Percentiles rank a stretch among this genome's conserved stretches.
phyloP scores from a whole-genome alignment of 1,284 basidiomycete species.

The Leucoagaricus sp. region DNA sequence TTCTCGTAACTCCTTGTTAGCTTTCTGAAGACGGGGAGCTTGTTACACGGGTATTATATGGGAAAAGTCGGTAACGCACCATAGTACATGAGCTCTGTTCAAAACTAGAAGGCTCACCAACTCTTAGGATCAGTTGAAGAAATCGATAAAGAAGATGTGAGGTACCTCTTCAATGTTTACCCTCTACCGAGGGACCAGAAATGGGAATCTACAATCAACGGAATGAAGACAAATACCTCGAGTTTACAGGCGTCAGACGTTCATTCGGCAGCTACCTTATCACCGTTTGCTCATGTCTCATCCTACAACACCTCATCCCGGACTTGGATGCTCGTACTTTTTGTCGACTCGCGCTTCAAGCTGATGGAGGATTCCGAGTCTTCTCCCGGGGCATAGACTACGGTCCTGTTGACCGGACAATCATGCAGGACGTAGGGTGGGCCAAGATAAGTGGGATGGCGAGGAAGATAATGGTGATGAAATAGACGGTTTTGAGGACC shows the following conservation, averaged over 20 bases:
- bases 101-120: not conserved
- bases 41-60: not conserved
- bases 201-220: not conserved
- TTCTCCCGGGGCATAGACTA: not conserved
- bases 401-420: not conserved
- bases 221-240: not conserved
- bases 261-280: not conserved
- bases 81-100: no score
- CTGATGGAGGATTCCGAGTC: not conserved
- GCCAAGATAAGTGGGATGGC: not conserved
- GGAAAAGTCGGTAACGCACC: not conserved
- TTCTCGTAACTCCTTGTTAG: not conserved
- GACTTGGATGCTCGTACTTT: conserved; percentile 3
- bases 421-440: not conserved
- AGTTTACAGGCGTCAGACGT: not conserved
- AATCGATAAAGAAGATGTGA: not conserved
- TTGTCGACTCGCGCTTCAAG: not conserved
- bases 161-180: not conserved
- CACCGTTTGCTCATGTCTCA: conserved; percentile 4
- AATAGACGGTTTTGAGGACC: not conserved
- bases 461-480: not conserved
- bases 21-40: not conserved
- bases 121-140: not conserved
- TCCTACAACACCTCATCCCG: conserved; percentile 6
- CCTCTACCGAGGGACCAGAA: not conserved